A percentile compares a stretch with the other conserved stretches of the same genome.
Conservation (phyloP, 2,329 filamentous ascomycete genomes). For the Chaetomium strumarium region DNA sequence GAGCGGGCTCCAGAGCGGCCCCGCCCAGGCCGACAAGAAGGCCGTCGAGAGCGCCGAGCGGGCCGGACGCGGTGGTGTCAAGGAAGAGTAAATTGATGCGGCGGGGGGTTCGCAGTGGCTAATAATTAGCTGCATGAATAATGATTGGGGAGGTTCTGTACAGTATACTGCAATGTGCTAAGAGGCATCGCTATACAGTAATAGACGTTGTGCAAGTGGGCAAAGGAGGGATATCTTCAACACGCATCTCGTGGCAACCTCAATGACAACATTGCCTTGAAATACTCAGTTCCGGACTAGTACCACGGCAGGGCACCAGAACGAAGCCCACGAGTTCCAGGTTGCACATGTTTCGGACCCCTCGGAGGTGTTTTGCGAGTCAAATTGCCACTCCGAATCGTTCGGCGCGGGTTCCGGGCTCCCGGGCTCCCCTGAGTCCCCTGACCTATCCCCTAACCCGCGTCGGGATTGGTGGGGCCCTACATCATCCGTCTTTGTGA, state of each 20-base stretch:
- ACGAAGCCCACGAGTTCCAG: background rate
- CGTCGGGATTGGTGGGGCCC: no score
- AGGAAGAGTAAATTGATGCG: slow-evolving; percentile 57
- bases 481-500: background rate
- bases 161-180: background rate
- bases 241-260: no score
- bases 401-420: no score
- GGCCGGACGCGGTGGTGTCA: slow-evolving; percentile 62
- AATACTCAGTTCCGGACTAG: no score
- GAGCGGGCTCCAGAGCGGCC: slow-evolving; percentile 65
- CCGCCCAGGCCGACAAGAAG: slow-evolving; percentile 88
- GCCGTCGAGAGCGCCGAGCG: slow-evolving; percentile 75
- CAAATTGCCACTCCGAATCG: no score
- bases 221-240: background rate
- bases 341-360: no score
- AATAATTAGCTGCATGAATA: background rate
- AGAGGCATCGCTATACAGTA: background rate
- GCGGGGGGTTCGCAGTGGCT: background rate
- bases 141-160: slow-evolving; percentile 7
- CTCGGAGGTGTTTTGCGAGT: no score
- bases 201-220: background rate
- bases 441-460: no score
- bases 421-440: no score
- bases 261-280: no score
- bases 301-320: no score